A percentile compares a stretch with the other conserved stretches of the same genome.
Conservation (phyloP, 2,329 filamentous ascomycete genomes). For the Aspergillus arachidicola region DNA sequence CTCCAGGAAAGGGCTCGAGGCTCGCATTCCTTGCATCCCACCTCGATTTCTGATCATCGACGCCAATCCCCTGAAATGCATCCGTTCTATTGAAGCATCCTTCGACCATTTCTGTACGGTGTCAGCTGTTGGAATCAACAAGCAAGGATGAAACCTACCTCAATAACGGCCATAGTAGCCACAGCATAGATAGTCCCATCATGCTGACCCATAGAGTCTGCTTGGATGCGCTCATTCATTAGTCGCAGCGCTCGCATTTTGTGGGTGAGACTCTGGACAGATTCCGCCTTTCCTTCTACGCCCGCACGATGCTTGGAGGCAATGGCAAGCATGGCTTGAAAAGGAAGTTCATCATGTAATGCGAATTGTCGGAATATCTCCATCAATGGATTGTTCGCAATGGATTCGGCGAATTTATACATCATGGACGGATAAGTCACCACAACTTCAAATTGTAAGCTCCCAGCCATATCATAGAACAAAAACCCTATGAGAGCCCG, state of each 20-base stretch:
- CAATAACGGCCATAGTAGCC: constrained; percentile 37
- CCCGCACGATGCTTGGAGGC: constrained; percentile 36
- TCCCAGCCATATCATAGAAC: constrained; percentile 1
- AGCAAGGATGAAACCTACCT: constrained; percentile 24
- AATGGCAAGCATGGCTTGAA: constrained; percentile 39
- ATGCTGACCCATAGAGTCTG: constrained; percentile 25
- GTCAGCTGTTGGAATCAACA: constrained; percentile 14
- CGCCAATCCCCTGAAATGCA: constrained; percentile 32
- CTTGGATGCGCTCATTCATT: constrained; percentile 33
- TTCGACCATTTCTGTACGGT: constrained; percentile 37
- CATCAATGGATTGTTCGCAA: constrained; percentile 33
- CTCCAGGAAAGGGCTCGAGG: constrained; percentile 31
- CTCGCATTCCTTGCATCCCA: constrained; percentile 33
- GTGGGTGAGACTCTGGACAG: constrained; percentile 36
- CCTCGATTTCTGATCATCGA: constrained; percentile 32
- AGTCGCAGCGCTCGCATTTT: constrained; percentile 35
- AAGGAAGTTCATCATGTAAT: constrained; percentile 32
- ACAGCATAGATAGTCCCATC: constrained; percentile 36
- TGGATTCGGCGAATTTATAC: constrained; percentile 34
- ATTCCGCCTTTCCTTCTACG: constrained; percentile 33
- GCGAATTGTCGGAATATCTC: constrained; percentile 35
- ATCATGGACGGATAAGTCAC: constrained; percentile 39
- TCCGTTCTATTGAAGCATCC: constrained; percentile 32
- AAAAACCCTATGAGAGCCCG: neutral
- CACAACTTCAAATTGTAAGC: constrained; percentile 31